Evolutionary conservation across 2,329 filamentous ascomycete species (phyloP).

Genomic region (Penicillium sp.): DNA sequence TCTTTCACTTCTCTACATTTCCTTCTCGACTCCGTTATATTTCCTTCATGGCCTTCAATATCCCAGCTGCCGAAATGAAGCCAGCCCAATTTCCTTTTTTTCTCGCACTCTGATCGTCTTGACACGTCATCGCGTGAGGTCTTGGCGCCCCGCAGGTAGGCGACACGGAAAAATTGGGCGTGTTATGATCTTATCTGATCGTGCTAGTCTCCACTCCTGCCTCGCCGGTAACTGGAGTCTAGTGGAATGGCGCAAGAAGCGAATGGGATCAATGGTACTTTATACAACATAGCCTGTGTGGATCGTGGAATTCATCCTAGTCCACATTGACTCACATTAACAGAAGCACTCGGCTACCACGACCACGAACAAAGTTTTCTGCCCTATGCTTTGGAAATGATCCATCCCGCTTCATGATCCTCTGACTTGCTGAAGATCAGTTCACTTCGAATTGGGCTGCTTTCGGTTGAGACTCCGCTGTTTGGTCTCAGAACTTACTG

Average conservation of each 20-base stretch:
- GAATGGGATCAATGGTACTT: constrained; percentile 7
- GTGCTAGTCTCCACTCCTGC: constrained; percentile 17
- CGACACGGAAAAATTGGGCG: not conserved
- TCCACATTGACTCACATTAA: not conserved
- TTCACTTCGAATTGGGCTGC: not conserved
- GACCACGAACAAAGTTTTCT: not conserved
- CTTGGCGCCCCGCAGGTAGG: constrained; percentile 7
- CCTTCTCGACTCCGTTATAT: not conserved
- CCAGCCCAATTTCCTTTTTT: not conserved
- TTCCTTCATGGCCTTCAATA: not conserved
- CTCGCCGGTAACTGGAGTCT: constrained; percentile 5
- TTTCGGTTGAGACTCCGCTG: not conserved
- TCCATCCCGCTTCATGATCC: not conserved
- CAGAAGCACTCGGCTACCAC: constrained; percentile 2
- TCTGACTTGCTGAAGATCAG: not conserved
- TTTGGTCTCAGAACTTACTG: not conserved
- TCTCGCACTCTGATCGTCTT: not conserved
- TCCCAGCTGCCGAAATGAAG: not conserved
- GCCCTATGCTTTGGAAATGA: not conserved
- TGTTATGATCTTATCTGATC: constrained; percentile 26
- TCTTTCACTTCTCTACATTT: not conserved
- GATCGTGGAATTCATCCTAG: constrained; percentile 7
- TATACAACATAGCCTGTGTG: not conserved
- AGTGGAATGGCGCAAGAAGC: constrained; percentile 8
- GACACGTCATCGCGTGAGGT: constrained; percentile 1